phyloP scores from a whole-genome alignment of 495 filamentous ascomycete species.

The Tuber aestivum region DNA sequence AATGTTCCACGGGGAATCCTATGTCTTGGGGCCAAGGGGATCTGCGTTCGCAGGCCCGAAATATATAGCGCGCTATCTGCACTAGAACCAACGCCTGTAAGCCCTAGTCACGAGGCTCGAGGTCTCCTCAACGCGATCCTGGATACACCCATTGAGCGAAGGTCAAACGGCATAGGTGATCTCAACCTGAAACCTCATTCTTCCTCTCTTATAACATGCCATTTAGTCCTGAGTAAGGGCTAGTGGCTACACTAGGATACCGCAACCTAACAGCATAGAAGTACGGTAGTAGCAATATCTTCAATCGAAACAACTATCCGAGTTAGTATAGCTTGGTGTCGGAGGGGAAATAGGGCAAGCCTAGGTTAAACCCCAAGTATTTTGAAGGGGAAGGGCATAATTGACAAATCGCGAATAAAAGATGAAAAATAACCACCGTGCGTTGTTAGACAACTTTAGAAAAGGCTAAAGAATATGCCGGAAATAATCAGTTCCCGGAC shows the following conservation, averaged over 20 bases:
- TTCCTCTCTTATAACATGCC: neutral
- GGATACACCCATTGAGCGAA: neutral
- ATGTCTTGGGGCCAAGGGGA: constrained; percentile 24
- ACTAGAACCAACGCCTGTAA: neutral
- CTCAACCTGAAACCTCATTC: neutral
- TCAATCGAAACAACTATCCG: neutral
- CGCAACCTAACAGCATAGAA: neutral
- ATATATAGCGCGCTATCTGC: neutral
- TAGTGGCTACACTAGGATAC: neutral
- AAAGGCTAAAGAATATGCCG: neutral
- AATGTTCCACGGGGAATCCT: constrained; percentile 2
- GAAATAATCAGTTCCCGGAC: neutral
- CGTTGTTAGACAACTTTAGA: neutral
- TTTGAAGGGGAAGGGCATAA: neutral
- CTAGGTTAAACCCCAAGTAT: neutral
- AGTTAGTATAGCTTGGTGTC: neutral
- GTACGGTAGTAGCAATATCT: neutral
- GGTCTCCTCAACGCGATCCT: neutral
- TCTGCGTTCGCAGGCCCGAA: constrained; percentile 16
- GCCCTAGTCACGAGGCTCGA: neutral
- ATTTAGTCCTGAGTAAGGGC: neutral
- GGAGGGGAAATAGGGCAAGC: neutral
- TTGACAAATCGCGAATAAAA: neutral
- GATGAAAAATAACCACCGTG: neutral
- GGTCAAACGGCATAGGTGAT: neutral